These are phyloP conservation scores for Amaranthus hypochondriacus DNA, from an alignment of 148 eudicot species.

Conservation along the genomic window DNA sequence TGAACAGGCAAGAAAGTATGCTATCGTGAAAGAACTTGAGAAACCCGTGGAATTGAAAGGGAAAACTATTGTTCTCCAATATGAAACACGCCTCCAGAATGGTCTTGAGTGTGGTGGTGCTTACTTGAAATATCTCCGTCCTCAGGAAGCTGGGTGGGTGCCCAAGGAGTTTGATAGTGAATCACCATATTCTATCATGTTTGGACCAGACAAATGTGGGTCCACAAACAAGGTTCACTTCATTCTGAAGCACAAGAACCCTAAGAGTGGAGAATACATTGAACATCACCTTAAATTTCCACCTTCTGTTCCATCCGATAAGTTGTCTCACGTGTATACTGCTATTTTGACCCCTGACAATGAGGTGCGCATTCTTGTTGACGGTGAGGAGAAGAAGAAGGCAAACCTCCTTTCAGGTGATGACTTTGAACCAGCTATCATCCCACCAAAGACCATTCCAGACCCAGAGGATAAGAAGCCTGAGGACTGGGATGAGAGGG, in stretches of 20 bases:
- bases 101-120: slow-evolving; percentile 95
- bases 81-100: slow-evolving; percentile 75
- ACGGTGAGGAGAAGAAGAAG: slow-evolving; percentile 92
- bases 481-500: slow-evolving; percentile 93
- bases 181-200: slow-evolving; percentile 80
- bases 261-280: slow-evolving; percentile 75
- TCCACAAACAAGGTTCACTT: slow-evolving; percentile 97
- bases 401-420: slow-evolving; percentile 68
- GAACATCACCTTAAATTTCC: slow-evolving; percentile 92
- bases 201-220: slow-evolving; percentile 95
- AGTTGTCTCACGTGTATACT: slow-evolving; percentile 70
- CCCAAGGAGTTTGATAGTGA: slow-evolving; percentile 72
- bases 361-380: slow-evolving; percentile 60
- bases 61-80: slow-evolving; percentile 68
- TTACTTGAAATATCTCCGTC: slow-evolving; percentile 77
- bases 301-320: slow-evolving; percentile 90
- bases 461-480: slow-evolving; percentile 94
- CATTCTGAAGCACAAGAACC: slow-evolving; percentile 83
- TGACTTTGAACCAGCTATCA: slow-evolving; percentile 74
- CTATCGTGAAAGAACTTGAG: slow-evolving; percentile 87
- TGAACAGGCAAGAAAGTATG: slow-evolving; percentile 84
- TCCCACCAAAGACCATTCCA: slow-evolving; percentile 76
- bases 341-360: slow-evolving; percentile 76
- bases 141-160: slow-evolving; percentile 82
- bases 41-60: slow-evolving; percentile 59